Percentiles rank a stretch among this genome's conserved stretches.
These are phyloP conservation scores for Metschnikowia santaceciliae DNA, from an alignment of 805 yeast genomes.

Conservation along the genomic window DNA sequence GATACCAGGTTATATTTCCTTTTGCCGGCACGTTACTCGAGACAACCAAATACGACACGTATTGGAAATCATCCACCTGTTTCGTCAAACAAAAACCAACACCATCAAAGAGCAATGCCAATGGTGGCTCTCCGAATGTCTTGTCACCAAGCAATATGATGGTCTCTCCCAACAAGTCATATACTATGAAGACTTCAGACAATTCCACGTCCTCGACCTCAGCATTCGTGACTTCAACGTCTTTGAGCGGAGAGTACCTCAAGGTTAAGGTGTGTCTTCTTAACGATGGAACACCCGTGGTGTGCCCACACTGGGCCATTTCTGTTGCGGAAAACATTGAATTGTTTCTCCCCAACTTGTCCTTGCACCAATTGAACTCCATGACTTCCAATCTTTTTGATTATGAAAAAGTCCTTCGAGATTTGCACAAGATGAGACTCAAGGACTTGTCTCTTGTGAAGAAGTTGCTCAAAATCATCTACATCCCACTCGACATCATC, in stretches of 20 bases:
- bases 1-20: constrained; percentile 84
- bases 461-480: constrained; percentile 42
- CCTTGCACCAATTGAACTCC: constrained; percentile 41
- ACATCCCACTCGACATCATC: constrained; percentile 58
- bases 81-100: constrained; percentile 34
- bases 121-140: constrained; percentile 23
- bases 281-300: constrained; percentile 81
- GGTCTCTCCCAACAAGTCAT: constrained; percentile 15
- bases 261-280: constrained; percentile 66
- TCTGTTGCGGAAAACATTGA: constrained; percentile 48
- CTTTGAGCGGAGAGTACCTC: constrained; percentile 76
- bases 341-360: constrained; percentile 59
- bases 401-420: constrained; percentile 36
- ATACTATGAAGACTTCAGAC: constrained; percentile 5
- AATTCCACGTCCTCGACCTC: constrained; percentile 25
- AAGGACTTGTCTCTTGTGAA: constrained; percentile 40
- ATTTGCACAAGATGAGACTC: constrained; percentile 34
- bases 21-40: constrained; percentile 80
- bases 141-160: constrained; percentile 40
- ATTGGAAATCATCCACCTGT: constrained; percentile 87
- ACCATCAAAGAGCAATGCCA: constrained; percentile 28
- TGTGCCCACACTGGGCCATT: constrained; percentile 64
- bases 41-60: constrained; percentile 89
- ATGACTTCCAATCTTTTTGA: constrained; percentile 39
- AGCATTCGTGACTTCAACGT: constrained; percentile 86